These are phyloP conservation scores for Suhomyces bribrorum DNA, from an alignment of 1,139 yeast species.

Conservation along the genomic window DNA sequence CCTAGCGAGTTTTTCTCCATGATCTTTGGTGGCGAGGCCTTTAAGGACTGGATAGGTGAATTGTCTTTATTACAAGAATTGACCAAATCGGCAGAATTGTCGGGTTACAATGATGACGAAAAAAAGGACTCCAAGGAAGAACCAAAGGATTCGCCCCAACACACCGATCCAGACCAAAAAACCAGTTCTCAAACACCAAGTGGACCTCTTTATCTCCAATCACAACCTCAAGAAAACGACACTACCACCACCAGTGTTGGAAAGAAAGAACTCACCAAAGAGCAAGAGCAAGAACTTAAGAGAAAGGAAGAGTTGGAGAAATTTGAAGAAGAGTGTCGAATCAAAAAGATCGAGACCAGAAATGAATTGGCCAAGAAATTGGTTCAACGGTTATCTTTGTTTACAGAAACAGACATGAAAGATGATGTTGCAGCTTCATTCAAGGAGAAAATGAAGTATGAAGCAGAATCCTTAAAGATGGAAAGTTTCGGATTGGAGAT, in stretches of 20 bases:
- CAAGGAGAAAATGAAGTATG: conserved; percentile 68
- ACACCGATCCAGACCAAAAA: too few relatives aligned
- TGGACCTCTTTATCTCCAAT: conserved; percentile 18
- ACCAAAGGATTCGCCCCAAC: conserved; percentile 4
- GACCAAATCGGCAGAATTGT: conserved; percentile 67
- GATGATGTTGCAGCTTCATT: conserved; percentile 70
- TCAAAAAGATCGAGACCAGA: conserved; percentile 72
- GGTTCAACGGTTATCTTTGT: conserved; percentile 64
- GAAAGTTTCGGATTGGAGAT: conserved; percentile 94
- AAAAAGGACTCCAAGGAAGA: conserved; percentile 24
- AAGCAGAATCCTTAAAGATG: conserved; percentile 86
- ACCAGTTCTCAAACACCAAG: neutral
- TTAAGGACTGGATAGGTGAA: conserved; percentile 78
- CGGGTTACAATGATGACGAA: conserved; percentile 42
- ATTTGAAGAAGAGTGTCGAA: conserved; percentile 74
- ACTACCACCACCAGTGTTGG: conserved; percentile 18
- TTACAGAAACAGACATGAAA: conserved; percentile 81
- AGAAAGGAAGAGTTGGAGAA: conserved; percentile 67
- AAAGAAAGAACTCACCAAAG: conserved; percentile 25
- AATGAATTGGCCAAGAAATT: conserved; percentile 64
- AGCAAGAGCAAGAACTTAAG: conserved; percentile 49
- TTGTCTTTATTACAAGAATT: conserved; percentile 81
- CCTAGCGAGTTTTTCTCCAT: conserved; percentile 61
- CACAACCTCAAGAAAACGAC: conserved; percentile 19
- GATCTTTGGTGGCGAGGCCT: conserved; percentile 83